phyloP scores from a whole-genome alignment of 164 flowering plant species.

The Echeveria elegans region DNA sequence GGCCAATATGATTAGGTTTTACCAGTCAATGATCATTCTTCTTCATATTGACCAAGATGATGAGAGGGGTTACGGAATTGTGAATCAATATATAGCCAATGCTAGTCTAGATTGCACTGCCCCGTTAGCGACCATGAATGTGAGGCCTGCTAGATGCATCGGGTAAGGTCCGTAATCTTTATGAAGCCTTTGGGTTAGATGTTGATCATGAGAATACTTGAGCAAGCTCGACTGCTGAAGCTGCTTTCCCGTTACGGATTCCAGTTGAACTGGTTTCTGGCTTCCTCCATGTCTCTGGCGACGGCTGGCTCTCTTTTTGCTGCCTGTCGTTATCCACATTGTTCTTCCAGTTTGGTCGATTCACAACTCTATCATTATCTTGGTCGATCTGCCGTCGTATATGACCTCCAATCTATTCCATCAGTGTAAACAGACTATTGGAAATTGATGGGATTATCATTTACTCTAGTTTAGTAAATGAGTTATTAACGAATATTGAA shows the following conservation, averaged over 20 bases:
- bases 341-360: slow-evolving; percentile 48
- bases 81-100: too few relatives aligned
- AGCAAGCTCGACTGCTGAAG: slow-evolving; percentile 78
- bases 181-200: slow-evolving; percentile 34
- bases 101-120: background rate
- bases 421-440: too few relatives aligned
- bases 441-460: too few relatives aligned
- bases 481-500: too few relatives aligned
- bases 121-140: slow-evolving; percentile 50
- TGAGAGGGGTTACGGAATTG: too few relatives aligned
- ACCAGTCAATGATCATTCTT: too few relatives aligned
- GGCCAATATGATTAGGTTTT: too few relatives aligned
- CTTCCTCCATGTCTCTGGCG: slow-evolving; percentile 88
- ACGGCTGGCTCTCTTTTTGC: slow-evolving; percentile 48
- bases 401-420: too few relatives aligned
- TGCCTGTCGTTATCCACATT: slow-evolving; percentile 34
- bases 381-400: too few relatives aligned
- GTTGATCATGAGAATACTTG: slow-evolving; percentile 61
- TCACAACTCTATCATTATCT: slow-evolving; percentile 36
- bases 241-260: slow-evolving; percentile 45
- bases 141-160: slow-evolving; percentile 45
- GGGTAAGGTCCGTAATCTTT: slow-evolving; percentile 33
- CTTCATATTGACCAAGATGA: background rate
- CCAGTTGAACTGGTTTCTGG: slow-evolving; percentile 19
- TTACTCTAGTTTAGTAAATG: too few relatives aligned